These are phyloP conservation scores for Ascosphaera acerosa DNA, from an alignment of 2,329 filamentous ascomycete species.

Conservation along the genomic window DNA sequence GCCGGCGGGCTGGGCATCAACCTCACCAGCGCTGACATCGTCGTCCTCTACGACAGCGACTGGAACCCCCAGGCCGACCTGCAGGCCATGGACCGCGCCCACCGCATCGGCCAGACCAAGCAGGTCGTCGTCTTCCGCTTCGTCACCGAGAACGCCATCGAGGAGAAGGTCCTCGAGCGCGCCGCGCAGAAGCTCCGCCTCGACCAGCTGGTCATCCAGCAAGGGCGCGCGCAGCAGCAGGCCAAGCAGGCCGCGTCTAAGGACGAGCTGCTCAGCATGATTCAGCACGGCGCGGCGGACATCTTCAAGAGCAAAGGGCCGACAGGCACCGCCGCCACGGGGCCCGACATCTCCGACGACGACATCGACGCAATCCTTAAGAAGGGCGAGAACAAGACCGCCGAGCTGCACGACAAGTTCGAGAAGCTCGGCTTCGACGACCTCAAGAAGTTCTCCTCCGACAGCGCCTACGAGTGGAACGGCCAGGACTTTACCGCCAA, in stretches of 20 bases:
- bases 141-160: constrained; percentile 80
- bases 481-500: constrained; percentile 87
- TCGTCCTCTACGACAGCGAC: constrained; percentile 97
- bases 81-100: constrained; percentile 90
- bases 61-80: constrained; percentile 99
- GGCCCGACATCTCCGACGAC: constrained; percentile 47
- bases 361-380: constrained; percentile 76
- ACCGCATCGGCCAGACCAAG: constrained; percentile 89
- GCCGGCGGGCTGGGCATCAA: constrained; percentile 93
- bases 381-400: constrained; percentile 69
- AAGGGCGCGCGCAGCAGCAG: constrained; percentile 74
- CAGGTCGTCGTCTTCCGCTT: constrained; percentile 97
- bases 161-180: constrained; percentile 91
- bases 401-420: constrained; percentile 75
- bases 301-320: constrained; percentile 57
- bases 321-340: constrained; percentile 32
- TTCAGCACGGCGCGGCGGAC: constrained; percentile 91
- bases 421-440: constrained; percentile 95
- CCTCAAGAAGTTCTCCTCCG: constrained; percentile 88
- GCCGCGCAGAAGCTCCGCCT: constrained; percentile 94
- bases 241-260: constrained; percentile 84
- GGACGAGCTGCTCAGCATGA: constrained; percentile 91
- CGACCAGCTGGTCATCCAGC: constrained; percentile 94
- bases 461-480: constrained; percentile 98
- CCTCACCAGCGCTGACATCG: constrained; percentile 82